A percentile compares a stretch with the other conserved stretches of the same genome.
Conservation (phyloP, 2,329 filamentous ascomycete genomes). For the Coniochaeta sp. region DNA sequence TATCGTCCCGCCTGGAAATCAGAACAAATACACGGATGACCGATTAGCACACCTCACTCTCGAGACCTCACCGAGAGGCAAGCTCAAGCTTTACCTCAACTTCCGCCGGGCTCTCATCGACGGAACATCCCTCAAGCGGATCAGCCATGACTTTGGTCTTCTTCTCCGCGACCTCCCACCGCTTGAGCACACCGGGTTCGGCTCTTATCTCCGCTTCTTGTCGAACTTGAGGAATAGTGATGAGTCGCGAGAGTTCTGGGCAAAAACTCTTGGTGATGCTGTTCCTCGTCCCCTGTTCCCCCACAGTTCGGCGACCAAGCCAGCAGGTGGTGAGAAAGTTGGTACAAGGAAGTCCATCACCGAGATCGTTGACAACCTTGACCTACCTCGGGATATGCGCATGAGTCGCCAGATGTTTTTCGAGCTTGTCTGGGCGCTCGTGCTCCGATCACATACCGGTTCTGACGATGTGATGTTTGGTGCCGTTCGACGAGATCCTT, state of each 20-base stretch:
- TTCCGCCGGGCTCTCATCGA: background rate
- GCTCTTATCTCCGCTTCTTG: background rate
- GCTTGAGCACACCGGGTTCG: background rate
- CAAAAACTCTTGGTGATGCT: background rate
- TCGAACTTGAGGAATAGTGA: background rate
- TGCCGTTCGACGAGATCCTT: background rate
- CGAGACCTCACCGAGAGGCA: background rate
- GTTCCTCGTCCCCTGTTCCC: background rate
- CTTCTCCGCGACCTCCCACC: background rate
- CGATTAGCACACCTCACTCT: background rate
- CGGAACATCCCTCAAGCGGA: background rate
- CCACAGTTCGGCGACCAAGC: background rate
- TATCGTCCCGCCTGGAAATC: background rate
- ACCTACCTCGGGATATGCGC: background rate
- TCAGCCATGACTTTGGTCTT: background rate
- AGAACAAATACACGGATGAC: background rate
- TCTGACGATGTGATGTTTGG: background rate
- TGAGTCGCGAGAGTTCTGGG: background rate
- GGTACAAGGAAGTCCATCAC: constrained; percentile 2
- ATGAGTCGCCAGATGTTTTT: background rate
- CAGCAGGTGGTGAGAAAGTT: constrained; percentile 2
- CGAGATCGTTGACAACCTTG: background rate
- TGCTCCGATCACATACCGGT: background rate
- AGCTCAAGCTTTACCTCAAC: background rate
- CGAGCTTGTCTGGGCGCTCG: background rate